Evolutionary conservation across 805 yeast genomes (phyloP), one percentile per base, ranked within the genome.

Genomic region (Candida sakaeoensis): DNA sequence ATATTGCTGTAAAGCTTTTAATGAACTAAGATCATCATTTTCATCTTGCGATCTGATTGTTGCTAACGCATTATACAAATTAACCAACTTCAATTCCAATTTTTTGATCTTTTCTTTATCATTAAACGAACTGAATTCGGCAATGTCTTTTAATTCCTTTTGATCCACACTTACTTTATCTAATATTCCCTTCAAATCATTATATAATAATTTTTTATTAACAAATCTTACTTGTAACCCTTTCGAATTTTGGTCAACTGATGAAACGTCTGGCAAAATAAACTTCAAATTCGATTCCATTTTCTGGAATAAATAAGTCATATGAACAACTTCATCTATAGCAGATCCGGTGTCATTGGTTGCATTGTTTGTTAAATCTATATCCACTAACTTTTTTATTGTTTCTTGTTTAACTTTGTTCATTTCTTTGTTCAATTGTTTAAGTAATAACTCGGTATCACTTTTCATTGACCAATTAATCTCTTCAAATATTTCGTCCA

Each of bases 181-280:
- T 45, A 89, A 61, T 33, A 89, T 70, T n/a, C 73, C 77, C 28
- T 76, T 75, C 40, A 89, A 70, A 44, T 86, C 89, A 34, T 74
- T 77, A 70, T 80, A 82, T 17, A 89, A 65, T n/a, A 72, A 57
- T 51, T 85, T 86, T 58, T 85, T 85, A 61, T 90, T 90, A 32
- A 86, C 80, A 4, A 91, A 78, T 49, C 81, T 82, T 5, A 90
- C 82, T 60, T 90, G 96, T 13, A 88, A 60, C 36, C 95, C 95
- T 50, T 83, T 79, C 2, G 90, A 80, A 54, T 82, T 85, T 25
- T 70, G 68, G 53, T 88, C 95, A 30, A 89, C 79, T 37, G 72
- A 75, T 33, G 76, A 74, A 37, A 90, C 78, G 44, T 85, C 91
- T 3, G 78, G 78, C 10, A 80, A 74, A 26, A 87, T 46, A 28